Percentiles rank a stretch among this genome's conserved stretches.
These are phyloP conservation scores for Malania oleifera DNA, from an alignment of 164 flowering plant species.

Conservation along the genomic window DNA sequence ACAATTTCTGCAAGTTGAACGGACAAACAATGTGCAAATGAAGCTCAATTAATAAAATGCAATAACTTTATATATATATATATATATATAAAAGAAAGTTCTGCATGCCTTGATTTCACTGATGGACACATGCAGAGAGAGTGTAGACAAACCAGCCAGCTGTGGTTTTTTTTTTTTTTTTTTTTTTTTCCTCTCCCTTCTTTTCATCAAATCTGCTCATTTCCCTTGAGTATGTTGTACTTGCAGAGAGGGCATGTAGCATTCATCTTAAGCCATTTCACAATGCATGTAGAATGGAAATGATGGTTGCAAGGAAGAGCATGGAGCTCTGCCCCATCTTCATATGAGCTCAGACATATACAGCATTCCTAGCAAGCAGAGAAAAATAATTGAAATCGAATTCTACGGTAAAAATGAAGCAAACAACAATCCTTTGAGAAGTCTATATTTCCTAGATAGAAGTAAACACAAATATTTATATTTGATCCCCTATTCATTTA, in stretches of 20 bases:
- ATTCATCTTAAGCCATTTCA: constrained; percentile 77
- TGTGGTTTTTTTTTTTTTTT: not conserved
- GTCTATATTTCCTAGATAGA: not conserved
- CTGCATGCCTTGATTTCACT: too few relatives aligned
- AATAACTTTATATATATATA: too few relatives aligned
- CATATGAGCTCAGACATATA: constrained; percentile 64
- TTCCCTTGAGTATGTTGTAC: constrained; percentile 68
- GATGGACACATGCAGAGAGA: not conserved
- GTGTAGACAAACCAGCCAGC: not conserved
- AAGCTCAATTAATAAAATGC: too few relatives aligned
- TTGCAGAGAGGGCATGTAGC: constrained; percentile 83
- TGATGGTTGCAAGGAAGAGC: constrained; percentile 72
- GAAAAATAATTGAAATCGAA: not conserved
- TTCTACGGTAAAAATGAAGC: not conserved
- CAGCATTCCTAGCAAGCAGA: constrained; percentile 52
- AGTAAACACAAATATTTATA: too few relatives aligned
- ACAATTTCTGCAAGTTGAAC: too few relatives aligned
- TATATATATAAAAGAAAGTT: too few relatives aligned
- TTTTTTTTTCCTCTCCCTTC: too few relatives aligned
- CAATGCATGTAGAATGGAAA: constrained; percentile 61
- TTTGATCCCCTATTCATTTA: too few relatives aligned
- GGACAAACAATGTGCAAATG: too few relatives aligned
- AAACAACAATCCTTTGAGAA: not conserved
- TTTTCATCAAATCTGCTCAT: constrained; percentile 42
- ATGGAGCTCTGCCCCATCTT: constrained; percentile 63